Base-by-base conservation (phyloP, 2,329 filamentous ascomycete genomes). In the Fusarium oligoseptatum region DNA sequence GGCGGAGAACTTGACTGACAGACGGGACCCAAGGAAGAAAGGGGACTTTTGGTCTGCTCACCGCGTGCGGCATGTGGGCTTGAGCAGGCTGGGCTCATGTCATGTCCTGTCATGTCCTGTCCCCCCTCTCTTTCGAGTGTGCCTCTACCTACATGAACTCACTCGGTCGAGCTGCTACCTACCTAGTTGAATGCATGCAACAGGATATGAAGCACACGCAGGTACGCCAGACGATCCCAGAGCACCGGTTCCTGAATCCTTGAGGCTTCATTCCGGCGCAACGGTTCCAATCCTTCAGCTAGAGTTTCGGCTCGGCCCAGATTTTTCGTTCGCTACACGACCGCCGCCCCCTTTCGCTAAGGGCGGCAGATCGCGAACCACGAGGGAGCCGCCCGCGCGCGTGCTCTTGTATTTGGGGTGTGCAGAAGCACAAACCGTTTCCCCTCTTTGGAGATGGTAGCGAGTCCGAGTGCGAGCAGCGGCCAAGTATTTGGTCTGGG, bases 1-100 rank as follows among this genome's bases (percentile, higher is more conserved):
- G 68, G 68, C 72, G 57, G 72, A 52, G 60, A 62, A 17, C 22
- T 37, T 48, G 52, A 41, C 20, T 58, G 43, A 52, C 48, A 52
- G 48, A 32, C 34, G 17, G 60, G 65, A 45, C 65, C 60, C 24
- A 27, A 56, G 29, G 20, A 27, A 56, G 29, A 70, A 56, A 43
- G 68, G 60, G 39, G 43, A 58, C 41, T 67, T 7, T 55, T 55
- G 48, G 48, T 17, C 48, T 55, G 48, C 27, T 55, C 48, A 55
- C 48, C 48, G 48, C 27, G 48, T 20, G 8, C 48, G 27, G 48
- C 27, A 55, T 55, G 48, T 55, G 48, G 48, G 27, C 48, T 27
- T 52, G 48, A 29, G 27, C 27, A 32, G 48, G 27, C 27, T 32
- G 48, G 48, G 48, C 48, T 55, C 27, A 55, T 55, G 48, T 29